Percentiles rank a stretch among this genome's conserved stretches.
phyloP scores from a whole-genome alignment of 208 protist species.

The Leptomonas seymouri region DNA sequence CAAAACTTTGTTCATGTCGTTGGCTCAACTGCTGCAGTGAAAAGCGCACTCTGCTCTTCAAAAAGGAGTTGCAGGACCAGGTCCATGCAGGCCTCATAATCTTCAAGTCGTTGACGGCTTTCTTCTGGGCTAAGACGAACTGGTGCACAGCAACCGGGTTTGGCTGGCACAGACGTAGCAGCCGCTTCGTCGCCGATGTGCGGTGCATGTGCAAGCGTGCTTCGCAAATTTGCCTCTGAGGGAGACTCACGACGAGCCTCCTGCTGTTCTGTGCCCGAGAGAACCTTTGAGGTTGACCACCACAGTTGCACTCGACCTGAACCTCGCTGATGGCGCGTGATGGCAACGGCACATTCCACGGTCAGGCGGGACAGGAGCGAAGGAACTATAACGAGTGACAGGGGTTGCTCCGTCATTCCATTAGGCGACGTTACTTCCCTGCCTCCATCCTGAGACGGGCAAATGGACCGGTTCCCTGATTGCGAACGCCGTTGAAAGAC shows the following conservation, averaged over 20 bases:
- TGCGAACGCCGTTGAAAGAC: neutral
- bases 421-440: neutral
- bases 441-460: neutral
- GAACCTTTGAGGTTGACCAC: neutral
- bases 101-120: neutral
- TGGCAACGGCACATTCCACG: constrained; percentile 15
- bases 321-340: constrained; percentile 12
- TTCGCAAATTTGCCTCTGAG: neutral
- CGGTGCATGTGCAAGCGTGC: neutral
- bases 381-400: neutral
- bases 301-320: constrained; percentile 1
- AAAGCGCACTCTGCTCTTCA: constrained; percentile 14
- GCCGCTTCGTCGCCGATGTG: too few species aligned
- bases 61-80: constrained; percentile 26
- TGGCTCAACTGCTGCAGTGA: neutral
- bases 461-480: neutral
- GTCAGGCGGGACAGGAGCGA: neutral
- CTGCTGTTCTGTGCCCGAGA: neutral
- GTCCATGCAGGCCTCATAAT: constrained; percentile 22
- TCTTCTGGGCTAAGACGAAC: constrained; percentile 4
- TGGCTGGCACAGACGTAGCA: neutral
- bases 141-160: neutral
- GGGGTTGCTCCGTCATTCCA: neutral
- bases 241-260: too few species aligned
- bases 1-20: neutral